phyloP scores from a whole-genome alignment of 257 asterid genomes.

The Prunella vulgaris region DNA sequence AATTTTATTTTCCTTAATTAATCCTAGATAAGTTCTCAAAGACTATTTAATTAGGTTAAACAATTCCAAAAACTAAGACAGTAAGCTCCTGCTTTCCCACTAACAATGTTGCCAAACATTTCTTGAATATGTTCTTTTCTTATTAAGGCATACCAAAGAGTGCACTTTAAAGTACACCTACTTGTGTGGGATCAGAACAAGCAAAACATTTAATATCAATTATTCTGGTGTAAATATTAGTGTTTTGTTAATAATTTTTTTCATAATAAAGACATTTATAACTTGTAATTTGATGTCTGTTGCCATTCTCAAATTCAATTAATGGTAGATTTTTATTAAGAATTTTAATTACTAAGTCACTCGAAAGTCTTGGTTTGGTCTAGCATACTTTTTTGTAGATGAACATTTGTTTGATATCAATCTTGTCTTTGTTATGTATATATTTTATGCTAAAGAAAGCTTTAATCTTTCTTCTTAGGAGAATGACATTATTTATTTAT shows the following conservation, averaged over 20 bases:
- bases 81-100: not conserved
- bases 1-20: not conserved
- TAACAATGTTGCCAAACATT: not conserved
- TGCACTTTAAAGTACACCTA: not conserved
- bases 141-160: not conserved
- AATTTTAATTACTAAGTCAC: not conserved
- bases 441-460: slow-evolving; percentile 18
- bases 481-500: not conserved
- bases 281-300: not conserved
- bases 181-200: not conserved
- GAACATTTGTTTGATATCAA: not conserved
- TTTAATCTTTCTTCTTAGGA: not conserved
- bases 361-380: not conserved
- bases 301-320: not conserved
- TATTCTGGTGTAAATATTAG: not conserved
- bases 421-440: not conserved
- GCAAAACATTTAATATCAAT: not conserved
- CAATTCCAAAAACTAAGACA: not conserved
- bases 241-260: not conserved
- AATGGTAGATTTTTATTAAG: not conserved
- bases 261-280: not conserved
- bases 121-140: not conserved
- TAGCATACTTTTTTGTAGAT: not conserved
- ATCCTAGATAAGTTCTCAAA: not conserved
- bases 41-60: not conserved